Evolutionary conservation across 1,139 yeast species (phyloP), one percentile per base, ranked within the genome.

Genomic region (Pneumocystis murina): DNA sequence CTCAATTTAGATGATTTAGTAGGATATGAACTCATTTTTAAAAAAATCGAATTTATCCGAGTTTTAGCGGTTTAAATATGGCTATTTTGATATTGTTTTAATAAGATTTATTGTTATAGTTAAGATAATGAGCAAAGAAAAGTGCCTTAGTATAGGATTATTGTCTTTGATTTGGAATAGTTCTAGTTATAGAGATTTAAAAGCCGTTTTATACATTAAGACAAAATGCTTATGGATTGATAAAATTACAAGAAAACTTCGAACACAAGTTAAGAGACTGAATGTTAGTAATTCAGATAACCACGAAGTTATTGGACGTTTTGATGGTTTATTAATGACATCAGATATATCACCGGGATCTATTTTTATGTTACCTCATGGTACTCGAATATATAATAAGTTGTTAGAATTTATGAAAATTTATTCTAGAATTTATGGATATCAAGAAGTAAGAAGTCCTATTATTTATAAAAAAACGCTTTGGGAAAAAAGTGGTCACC

Each of bases 401-500:
- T 80, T 92, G 74, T 83, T 85, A 70, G 89, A 86, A 28, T 78
- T 88, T 75, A 75, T 92, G 77, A 84, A 94, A 77, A 74, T 75
- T 64, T 96, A 92, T 78, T 91, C 91, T 78, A 84, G 86, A 74
- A 83, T 81, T 76, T 86, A 97, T 77, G 97, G 97, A 59, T 92
- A 86, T 75, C 96, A 92, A 69, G 98, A 92, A 79, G 97, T 92
- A 68, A 91, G 92, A 73, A 90, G 97, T 68, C 98, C 98, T 70
- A 91, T 92, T 78, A 90, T 92, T 96, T 92, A 82, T 82, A 90
- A 90, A 78, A 78, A 96, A 68, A 89, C 89, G 75, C 82, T 92
- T 71, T 92, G 98, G 98, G 95, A 90, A 78, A 86, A 92, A 65
- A 90, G 97, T 30, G 98, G 98, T 69, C 98, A 92, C 76, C 92